Evolutionary conservation across 31 red algal genomes (phyloP).

Genomic region (Bonnemaisonia californica): DNA sequence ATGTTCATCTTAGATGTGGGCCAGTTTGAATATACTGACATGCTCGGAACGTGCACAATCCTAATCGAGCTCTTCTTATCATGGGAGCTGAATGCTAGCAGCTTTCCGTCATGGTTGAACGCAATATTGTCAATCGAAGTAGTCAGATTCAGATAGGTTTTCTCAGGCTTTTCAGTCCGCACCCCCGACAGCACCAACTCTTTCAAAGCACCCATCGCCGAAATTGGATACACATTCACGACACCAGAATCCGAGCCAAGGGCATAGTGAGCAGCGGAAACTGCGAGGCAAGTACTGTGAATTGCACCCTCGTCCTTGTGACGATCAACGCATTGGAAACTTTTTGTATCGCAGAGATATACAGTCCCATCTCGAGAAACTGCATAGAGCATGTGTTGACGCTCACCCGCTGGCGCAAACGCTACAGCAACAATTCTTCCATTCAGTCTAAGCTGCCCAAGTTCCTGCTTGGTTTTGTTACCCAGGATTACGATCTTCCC

Average conservation of each 20-base stretch:
- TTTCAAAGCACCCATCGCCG: background rate
- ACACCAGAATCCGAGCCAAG: slow-evolving; percentile 76
- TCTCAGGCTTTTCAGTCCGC: slow-evolving; percentile 38
- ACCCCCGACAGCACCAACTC: background rate
- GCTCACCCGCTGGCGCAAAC: slow-evolving; percentile 39
- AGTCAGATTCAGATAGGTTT: slow-evolving; percentile 65
- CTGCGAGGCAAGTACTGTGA: slow-evolving; percentile 46
- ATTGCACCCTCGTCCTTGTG: slow-evolving; percentile 66
- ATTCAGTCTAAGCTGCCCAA: slow-evolving; percentile 68
- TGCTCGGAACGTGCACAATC: slow-evolving; percentile 53
- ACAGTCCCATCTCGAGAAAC: slow-evolving; percentile 47
- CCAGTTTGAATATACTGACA: slow-evolving; percentile 81
- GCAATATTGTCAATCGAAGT: slow-evolving; percentile 53
- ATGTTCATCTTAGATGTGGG: slow-evolving; percentile 57
- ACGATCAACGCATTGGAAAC: slow-evolving; percentile 42
- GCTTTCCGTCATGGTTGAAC: slow-evolving; percentile 66
- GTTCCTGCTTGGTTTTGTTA: slow-evolving; percentile 48
- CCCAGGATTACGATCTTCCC: slow-evolving; percentile 56
- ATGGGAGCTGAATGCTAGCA: slow-evolving; percentile 62
- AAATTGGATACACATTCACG: slow-evolving; percentile 68
- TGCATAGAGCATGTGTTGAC: slow-evolving; percentile 40
- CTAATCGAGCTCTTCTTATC: slow-evolving; percentile 66
- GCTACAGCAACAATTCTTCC: slow-evolving; percentile 30
- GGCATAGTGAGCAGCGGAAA: slow-evolving; percentile 49
- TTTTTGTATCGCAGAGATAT: slow-evolving; percentile 74